Conservation (phyloP, 768 basidiomycete genomes). For the Lactarius sanguifluus region DNA sequence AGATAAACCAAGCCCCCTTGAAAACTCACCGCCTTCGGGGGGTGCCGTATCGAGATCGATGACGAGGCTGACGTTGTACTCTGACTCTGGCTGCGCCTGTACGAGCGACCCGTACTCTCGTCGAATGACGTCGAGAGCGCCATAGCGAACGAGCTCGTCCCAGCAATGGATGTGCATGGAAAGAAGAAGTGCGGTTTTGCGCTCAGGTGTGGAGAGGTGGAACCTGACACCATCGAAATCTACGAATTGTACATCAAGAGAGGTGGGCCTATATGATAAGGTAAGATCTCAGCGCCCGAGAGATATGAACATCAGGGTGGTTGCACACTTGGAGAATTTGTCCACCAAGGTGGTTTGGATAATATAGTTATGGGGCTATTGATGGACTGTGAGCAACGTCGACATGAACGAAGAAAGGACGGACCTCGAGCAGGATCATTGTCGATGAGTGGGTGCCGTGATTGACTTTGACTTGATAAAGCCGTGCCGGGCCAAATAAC, state of each 20-base stretch:
- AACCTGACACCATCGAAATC: slow-evolving; percentile 98
- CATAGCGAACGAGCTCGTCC: slow-evolving; percentile 87
- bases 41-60: slow-evolving; percentile 89
- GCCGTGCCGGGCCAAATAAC: slow-evolving; percentile 28
- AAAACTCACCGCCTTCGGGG: slow-evolving; percentile 66
- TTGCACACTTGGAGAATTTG: slow-evolving; percentile 76
- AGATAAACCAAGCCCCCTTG: background rate
- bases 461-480: slow-evolving; percentile 8
- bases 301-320: slow-evolving; percentile 16
- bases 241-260: slow-evolving; percentile 93
- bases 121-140: slow-evolving; percentile 73
- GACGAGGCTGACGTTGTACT: slow-evolving; percentile 84
- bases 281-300: slow-evolving; percentile 19
- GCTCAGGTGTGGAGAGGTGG: slow-evolving; percentile 84
- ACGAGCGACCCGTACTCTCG: slow-evolving; percentile 82
- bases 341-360: slow-evolving; percentile 88
- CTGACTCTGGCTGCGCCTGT: slow-evolving; percentile 67
- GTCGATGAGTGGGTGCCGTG: slow-evolving; percentile 14
- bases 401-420: background rate
- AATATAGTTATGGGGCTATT: slow-evolving; percentile 86
- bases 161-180: slow-evolving; percentile 99
- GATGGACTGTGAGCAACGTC: background rate
- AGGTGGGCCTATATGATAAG: slow-evolving; percentile 63
- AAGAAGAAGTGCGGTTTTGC: slow-evolving; percentile 77
- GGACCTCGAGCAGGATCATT: slow-evolving; percentile 88